A percentile compares a stretch with the other conserved stretches of the same genome.
Conservation (phyloP, 2,329 filamentous ascomycete genomes). For the Epichloe glyceriae region DNA sequence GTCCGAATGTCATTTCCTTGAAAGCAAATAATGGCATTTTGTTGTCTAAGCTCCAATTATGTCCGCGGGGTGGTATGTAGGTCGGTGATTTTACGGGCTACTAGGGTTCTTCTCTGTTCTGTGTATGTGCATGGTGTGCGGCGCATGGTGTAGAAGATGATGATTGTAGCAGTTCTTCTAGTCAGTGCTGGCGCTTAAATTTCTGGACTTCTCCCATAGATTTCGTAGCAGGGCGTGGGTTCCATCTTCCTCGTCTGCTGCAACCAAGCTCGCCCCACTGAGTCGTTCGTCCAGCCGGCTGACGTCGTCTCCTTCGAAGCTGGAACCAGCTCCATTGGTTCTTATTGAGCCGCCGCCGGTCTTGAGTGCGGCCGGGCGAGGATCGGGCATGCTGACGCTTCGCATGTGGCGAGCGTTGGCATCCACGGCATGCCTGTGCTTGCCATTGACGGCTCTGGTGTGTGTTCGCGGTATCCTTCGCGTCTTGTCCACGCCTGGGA, state of each 20-base stretch:
- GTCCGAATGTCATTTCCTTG: too few species aligned
- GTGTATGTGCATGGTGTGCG: not conserved
- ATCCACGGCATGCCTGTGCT: constrained; percentile 15
- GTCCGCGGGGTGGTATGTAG: too few species aligned
- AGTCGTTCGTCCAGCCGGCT: constrained; percentile 27
- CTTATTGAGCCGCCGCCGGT: constrained; percentile 24
- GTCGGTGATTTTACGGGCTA: too few species aligned
- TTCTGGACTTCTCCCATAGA: constrained; percentile 49
- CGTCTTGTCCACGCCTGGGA: constrained; percentile 38
- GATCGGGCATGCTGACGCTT: constrained; percentile 25
- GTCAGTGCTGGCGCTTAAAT: constrained; percentile 38
- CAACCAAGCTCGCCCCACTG: constrained; percentile 37
- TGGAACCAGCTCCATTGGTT: constrained; percentile 28
- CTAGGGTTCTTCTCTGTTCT: not conserved
- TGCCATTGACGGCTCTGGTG: constrained; percentile 25
- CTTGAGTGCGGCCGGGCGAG: constrained; percentile 18
- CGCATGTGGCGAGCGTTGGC: constrained; percentile 22
- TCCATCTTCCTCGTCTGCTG: constrained; percentile 36
- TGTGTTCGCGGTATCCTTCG: constrained; percentile 33
- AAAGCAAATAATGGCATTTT: too few species aligned
- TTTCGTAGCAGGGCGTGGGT: constrained; percentile 40
- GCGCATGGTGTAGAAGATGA: too few species aligned
- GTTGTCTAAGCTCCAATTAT: too few species aligned
- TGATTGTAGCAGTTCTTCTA: constrained; percentile 1
- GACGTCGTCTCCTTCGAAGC: constrained; percentile 33